phyloP scores from a whole-genome alignment of 2,329 filamentous ascomycete genomes.

The Penicillium sp. region DNA sequence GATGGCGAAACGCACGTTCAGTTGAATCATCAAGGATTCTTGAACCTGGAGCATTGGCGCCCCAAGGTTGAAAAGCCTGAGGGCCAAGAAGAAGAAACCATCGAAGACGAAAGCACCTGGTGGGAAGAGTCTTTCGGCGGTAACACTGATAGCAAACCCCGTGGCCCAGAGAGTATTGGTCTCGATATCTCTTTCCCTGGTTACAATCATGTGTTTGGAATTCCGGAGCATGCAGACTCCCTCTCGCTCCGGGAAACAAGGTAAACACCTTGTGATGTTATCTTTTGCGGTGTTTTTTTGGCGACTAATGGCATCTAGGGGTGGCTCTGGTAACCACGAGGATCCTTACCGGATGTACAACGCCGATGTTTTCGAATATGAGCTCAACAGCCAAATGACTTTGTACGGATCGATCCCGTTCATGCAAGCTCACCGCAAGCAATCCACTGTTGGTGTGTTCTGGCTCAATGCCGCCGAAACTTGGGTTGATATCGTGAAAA shows the following conservation, averaged over 20 bases:
- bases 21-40: slow-evolving; percentile 79
- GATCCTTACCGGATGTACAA: slow-evolving; percentile 96
- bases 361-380: slow-evolving; percentile 94
- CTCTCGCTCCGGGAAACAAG: slow-evolving; percentile 85
- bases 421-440: slow-evolving; percentile 94
- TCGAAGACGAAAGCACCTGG: slow-evolving; percentile 71
- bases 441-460: slow-evolving; percentile 89
- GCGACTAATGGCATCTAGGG: slow-evolving; percentile 46
- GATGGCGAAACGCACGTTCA: slow-evolving; percentile 76
- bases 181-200: slow-evolving; percentile 88
- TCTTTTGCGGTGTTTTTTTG: not conserved
- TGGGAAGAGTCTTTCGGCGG: slow-evolving; percentile 97
- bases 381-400: slow-evolving; percentile 96
- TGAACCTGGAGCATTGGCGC: slow-evolving; percentile 96
- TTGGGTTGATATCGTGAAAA: slow-evolving; percentile 91
- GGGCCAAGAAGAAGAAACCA: slow-evolving; percentile 45
- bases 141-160: slow-evolving; percentile 92
- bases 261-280: slow-evolving; percentile 27
- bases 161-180: slow-evolving; percentile 83
- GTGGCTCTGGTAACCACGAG: slow-evolving; percentile 73
- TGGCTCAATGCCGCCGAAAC: slow-evolving; percentile 97
- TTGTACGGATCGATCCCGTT: slow-evolving; percentile 95
- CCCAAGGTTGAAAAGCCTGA: slow-evolving; percentile 63
- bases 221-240: slow-evolving; percentile 85
- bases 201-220: slow-evolving; percentile 88